Percentiles rank a stretch among this genome's conserved stretches.
phyloP scores from a whole-genome alignment of 2,329 filamentous ascomycete species.

The Penicillium verrucosum region DNA sequence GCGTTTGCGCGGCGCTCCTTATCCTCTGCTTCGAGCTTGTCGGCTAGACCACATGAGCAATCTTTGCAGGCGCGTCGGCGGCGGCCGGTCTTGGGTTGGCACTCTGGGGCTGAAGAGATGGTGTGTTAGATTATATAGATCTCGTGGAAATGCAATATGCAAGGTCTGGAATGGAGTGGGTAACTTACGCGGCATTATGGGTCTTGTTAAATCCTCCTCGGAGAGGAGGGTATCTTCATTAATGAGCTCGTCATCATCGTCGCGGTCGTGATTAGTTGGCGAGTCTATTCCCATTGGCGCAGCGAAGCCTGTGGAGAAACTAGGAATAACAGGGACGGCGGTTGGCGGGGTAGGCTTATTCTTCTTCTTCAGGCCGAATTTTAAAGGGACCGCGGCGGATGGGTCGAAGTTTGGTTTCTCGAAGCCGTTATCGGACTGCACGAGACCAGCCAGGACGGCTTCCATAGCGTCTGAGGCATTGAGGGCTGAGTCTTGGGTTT shows the following conservation, averaged over 20 bases:
- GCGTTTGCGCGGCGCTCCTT: slow-evolving; percentile 62
- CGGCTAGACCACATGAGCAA: slow-evolving; percentile 89
- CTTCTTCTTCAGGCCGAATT: slow-evolving; percentile 63
- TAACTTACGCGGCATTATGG: slow-evolving; percentile 74
- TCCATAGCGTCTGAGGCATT: slow-evolving; percentile 32
- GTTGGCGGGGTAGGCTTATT: slow-evolving; percentile 21
- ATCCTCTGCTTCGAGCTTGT: slow-evolving; percentile 84
- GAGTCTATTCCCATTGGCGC: slow-evolving; percentile 32
- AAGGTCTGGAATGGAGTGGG: background rate
- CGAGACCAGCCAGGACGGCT: slow-evolving; percentile 25
- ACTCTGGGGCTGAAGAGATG: slow-evolving; percentile 66
- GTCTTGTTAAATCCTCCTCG: slow-evolving; percentile 75
- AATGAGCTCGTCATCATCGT: slow-evolving; percentile 77
- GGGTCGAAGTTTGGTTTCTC: slow-evolving; percentile 66
- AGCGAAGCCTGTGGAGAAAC: slow-evolving; percentile 38
- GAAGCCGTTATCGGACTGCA: slow-evolving; percentile 53
- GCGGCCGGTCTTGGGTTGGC: slow-evolving; percentile 72
- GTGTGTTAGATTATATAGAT: slow-evolving; percentile 8
- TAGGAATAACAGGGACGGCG: slow-evolving; percentile 27
- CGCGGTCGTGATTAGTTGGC: slow-evolving; percentile 47
- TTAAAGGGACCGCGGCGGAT: slow-evolving; percentile 59
- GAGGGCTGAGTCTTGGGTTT: slow-evolving; percentile 64
- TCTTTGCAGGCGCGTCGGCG: slow-evolving; percentile 96
- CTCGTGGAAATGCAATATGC: background rate
- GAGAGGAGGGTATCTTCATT: slow-evolving; percentile 86